Conservation (phyloP, 2,329 filamentous ascomycete species). For the Pseudocercospora pini-densiflorae region DNA sequence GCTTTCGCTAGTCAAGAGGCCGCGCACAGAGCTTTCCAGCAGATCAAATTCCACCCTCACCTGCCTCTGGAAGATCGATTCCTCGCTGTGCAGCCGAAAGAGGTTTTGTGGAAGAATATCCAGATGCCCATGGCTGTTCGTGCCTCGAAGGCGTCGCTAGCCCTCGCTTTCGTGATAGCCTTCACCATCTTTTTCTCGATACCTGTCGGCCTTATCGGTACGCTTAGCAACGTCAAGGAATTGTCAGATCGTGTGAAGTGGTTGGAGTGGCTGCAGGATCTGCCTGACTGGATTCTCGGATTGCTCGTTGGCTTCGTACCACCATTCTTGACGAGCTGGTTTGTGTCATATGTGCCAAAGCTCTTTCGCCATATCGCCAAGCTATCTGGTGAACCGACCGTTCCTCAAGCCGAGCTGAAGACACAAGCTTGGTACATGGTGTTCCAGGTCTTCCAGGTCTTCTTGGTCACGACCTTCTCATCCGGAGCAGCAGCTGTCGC, state of each 20-base stretch:
- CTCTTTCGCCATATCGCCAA: conserved; percentile 42
- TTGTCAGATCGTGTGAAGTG: conserved; percentile 37
- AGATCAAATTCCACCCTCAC: conserved; percentile 37
- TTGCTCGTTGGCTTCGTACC: conserved; percentile 40
- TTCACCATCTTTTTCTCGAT: conserved; percentile 45
- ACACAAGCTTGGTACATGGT: conserved; percentile 46
- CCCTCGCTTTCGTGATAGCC: conserved; percentile 38
- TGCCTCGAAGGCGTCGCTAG: conserved; percentile 37
- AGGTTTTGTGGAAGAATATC: conserved; percentile 54
- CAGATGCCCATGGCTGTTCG: conserved; percentile 40
- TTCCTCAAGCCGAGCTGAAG: conserved; percentile 50
- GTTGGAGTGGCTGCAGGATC: conserved; percentile 37
- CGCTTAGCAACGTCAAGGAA: conserved; percentile 40
- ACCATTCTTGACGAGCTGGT: conserved; percentile 39
- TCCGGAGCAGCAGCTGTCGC: conserved; percentile 43
- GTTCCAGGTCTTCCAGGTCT: conserved; percentile 49
- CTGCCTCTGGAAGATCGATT: conserved; percentile 46
- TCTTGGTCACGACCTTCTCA: conserved; percentile 46
- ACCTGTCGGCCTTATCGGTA: conserved; percentile 40
- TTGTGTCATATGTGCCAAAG: conserved; percentile 42
- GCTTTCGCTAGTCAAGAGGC: conserved; percentile 82
- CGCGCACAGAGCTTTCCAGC: conserved; percentile 82
- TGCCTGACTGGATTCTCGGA: conserved; percentile 37
- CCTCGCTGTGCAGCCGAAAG: conserved; percentile 50
- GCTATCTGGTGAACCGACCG: conserved; percentile 44